Conservation (phyloP, 129 eudicot genomes). For the Dittrichia graveolens region DNA sequence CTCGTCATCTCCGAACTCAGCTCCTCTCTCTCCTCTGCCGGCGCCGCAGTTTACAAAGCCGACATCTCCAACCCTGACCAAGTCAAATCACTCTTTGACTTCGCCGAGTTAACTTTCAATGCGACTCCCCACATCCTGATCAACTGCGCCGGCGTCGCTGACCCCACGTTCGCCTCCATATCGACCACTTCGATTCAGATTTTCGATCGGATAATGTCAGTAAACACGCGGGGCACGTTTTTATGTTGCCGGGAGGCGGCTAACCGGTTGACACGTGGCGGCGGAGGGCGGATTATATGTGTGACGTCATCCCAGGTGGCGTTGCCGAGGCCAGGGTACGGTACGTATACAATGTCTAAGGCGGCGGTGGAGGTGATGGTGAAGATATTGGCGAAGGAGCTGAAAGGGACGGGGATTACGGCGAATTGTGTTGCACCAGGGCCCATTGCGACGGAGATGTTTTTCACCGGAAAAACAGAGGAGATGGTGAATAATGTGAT, state of each 20-base stretch:
- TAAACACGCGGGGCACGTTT: slow-evolving; percentile 54
- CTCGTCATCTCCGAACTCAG: slow-evolving; percentile 43
- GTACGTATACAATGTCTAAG: slow-evolving; percentile 63
- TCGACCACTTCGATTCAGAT: slow-evolving; percentile 15
- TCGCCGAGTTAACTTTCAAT: slow-evolving; percentile 45
- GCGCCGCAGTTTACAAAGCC: slow-evolving; percentile 45
- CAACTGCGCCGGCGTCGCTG: slow-evolving; percentile 51
- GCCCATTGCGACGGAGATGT: slow-evolving; percentile 60
- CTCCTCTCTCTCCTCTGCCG: slow-evolving; percentile 6
- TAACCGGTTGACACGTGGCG: slow-evolving; percentile 43
- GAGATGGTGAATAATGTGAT: slow-evolving; percentile 42
- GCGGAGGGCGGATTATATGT: slow-evolving; percentile 65
- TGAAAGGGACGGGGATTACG: slow-evolving; percentile 66
- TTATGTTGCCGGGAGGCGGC: slow-evolving; percentile 56
- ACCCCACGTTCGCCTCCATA: slow-evolving; percentile 37
- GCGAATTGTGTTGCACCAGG: slow-evolving; percentile 74
- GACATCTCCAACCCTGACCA: slow-evolving; percentile 55
- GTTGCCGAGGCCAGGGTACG: slow-evolving; percentile 47
- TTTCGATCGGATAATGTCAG: slow-evolving; percentile 44
- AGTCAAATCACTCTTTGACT: slow-evolving; percentile 53
- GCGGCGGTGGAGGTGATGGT: slow-evolving; percentile 80
- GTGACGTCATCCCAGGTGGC: slow-evolving; percentile 53
- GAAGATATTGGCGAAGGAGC: slow-evolving; percentile 66
- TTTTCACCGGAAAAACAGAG: slow-evolving; percentile 47
- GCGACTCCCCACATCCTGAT: slow-evolving; percentile 40